Evolutionary conservation across 169 alveolate species (phyloP), one percentile per base, ranked within the genome.

Genomic region (Condylostoma magnum): DNA sequence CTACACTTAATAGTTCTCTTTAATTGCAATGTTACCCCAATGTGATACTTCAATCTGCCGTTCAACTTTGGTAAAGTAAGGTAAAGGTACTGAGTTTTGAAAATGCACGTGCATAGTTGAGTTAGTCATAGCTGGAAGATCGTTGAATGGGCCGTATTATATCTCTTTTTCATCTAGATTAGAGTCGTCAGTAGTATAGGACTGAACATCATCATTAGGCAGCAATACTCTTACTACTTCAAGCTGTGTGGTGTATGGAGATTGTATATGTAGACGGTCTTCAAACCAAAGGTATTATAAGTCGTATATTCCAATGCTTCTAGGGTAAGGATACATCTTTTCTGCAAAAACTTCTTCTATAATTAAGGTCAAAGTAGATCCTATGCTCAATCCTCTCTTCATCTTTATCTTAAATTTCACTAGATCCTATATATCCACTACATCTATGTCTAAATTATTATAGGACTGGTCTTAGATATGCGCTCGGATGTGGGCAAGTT

Each of bases 1-100:
- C 47, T 76, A 82, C 20, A 92, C 44, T 27, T 79, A 73, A 66
- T 87, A 94, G 25, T 84, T 85, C 47, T 91, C 96, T 28, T 77
- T 84, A 43, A 91, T 84, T 4, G 89, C 87, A 34, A 94, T 84
- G 58, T 91, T 90, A 25, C 96, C 96, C 98, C 98, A 94, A 70
- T 94, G 98, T 33, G 95, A 88, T 1, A 93, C 83, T 77, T 81
- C 81, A 10, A 79, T 47, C 31, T 52, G 74, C 41, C 86, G 81
- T 37, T 68, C 57, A 2, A 76, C 91, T 33, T 84, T 66, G 6
- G 87, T 84, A 44, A 89, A 89, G 47, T 75, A 66, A 15, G 84
- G 82, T 5, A 88, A 38, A 18, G 92, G 89, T 28, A 69, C 70
- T 34, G 75, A 69, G 41, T 79, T 69, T 37, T 76, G 80, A 30